Evolutionary conservation across 768 basidiomycete genomes (phyloP), one percentile per base, ranked within the genome.

Genomic region (Mrakia hoshinonis): DNA sequence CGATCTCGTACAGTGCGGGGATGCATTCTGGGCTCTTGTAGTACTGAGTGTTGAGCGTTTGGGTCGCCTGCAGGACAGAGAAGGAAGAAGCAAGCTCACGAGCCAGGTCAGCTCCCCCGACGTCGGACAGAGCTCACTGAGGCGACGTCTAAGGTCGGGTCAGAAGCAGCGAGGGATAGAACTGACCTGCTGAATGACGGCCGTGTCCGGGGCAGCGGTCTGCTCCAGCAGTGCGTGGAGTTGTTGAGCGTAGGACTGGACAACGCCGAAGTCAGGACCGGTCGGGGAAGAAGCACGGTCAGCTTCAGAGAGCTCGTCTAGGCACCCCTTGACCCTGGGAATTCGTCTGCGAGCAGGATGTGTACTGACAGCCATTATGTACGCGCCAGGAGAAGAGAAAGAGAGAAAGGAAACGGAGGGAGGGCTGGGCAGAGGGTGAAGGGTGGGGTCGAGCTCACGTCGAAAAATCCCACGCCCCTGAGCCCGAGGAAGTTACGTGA

Each of bases 11-110:
- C 46, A 99, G 86, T 48, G 91, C 92, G 60, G 93, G 86, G 74
- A 99, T 94, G 78, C 93, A 96, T 82, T 83, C 82, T 9, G 94
- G 85, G 77, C 87, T 87, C 82, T 91, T 92, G 85, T 94, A 98
- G 82, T 86, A 98, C 66, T 94, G 89, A 75, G 87, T 87, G 81
- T 95, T 96, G 68, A 99, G 84, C 75, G 87, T 86, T 6, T 90
- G 85, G 18, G 96, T 99, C 7, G 95, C 92, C 93, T 97, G 74
- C 34, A 61, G 36, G 31, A 34, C 34, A 61, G 18, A 34, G 58
- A 61, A 61, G 36, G 58, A 61, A 55, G 54, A 61, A 61, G 36
- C 31, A 61, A 61, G 58, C 61, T 64, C 63, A 70, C 52, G 48
- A 64, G 31, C 49, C 73, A 68, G 65, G 38, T 51, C 66, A 64